These are phyloP conservation scores for Aspergillus affinis DNA, from an alignment of 495 filamentous ascomycete genomes.

Conservation along the genomic window DNA sequence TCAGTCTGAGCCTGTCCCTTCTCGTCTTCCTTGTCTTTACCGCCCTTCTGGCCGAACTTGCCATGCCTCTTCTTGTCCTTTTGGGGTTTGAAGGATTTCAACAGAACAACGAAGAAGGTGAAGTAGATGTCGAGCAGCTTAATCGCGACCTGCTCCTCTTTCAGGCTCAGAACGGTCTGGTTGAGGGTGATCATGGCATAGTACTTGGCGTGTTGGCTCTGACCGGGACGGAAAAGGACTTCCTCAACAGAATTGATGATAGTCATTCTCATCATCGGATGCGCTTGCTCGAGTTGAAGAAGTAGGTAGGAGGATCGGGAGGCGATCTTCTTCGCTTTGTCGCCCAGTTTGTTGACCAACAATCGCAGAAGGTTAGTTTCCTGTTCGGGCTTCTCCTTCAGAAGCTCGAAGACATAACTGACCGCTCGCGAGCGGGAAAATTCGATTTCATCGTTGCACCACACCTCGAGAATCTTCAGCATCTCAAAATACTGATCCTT, in stretches of 20 bases:
- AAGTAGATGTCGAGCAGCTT: conserved; percentile 89
- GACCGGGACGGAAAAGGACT: conserved; percentile 80
- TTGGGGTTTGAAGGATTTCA: conserved; percentile 58
- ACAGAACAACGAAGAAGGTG: conserved; percentile 69
- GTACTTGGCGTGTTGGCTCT: conserved; percentile 85
- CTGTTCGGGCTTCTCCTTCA: conserved; percentile 96
- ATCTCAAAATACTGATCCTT: conserved; percentile 90
- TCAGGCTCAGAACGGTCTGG: conserved; percentile 84
- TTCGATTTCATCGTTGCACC: conserved; percentile 92
- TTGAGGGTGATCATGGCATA: conserved; percentile 96
- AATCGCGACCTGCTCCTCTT: conserved; percentile 78
- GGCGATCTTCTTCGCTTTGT: conserved; percentile 89
- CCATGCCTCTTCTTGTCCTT: conserved; percentile 27
- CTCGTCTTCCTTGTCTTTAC: conserved; percentile 49
- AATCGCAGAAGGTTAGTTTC: conserved; percentile 90
- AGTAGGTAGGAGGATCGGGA: conserved; percentile 89
- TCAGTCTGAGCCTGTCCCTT: conserved; percentile 54
- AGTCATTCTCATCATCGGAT: conserved; percentile 89
- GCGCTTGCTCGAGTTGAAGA: conserved; percentile 80
- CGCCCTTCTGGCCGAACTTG: conserved; percentile 26
- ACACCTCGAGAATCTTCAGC: conserved; percentile 81
- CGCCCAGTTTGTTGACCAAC: conserved; percentile 93
- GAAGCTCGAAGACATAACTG: conserved; percentile 82
- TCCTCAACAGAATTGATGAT: conserved; percentile 87
- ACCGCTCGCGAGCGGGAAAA: conserved; percentile 83